These are phyloP conservation scores for Fusarium sp. DNA, from an alignment of 2,329 filamentous ascomycete genomes.

Conservation along the genomic window DNA sequence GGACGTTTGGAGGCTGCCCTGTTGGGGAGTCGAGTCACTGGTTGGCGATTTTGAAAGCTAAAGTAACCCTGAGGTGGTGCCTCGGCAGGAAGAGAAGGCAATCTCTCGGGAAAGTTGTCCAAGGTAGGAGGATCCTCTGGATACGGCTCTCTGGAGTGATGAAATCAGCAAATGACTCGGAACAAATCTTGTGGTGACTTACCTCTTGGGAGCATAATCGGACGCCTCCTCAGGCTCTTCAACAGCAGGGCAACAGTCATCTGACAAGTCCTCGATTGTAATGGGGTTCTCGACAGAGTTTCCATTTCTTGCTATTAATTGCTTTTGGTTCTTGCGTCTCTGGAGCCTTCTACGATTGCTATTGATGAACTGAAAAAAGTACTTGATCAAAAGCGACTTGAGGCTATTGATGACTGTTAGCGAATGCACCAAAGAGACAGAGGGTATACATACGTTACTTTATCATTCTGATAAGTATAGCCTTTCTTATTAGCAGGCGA, in stretches of 20 bases:
- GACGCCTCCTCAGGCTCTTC: background rate
- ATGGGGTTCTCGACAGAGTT: background rate
- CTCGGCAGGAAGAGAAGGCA: background rate
- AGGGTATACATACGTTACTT: background rate
- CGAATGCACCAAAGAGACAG: background rate
- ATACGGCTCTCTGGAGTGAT: background rate
- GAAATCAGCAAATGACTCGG: background rate
- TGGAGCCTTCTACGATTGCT: background rate
- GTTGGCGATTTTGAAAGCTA: background rate
- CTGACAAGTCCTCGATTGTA: background rate
- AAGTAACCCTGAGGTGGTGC: background rate
- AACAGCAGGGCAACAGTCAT: background rate
- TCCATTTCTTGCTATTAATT: background rate
- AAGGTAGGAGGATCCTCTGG: background rate
- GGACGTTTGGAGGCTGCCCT: slow-evolving; percentile 1
- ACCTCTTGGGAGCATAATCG: background rate
- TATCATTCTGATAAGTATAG: background rate
- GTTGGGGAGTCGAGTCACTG: background rate
- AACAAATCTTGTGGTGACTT: background rate
- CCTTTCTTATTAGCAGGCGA: background rate
- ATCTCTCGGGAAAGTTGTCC: background rate
- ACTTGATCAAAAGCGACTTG: background rate
- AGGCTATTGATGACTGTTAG: background rate
- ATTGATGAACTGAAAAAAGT: background rate
- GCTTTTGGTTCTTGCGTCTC: background rate